phyloP scores from a whole-genome alignment of 176 grass and related monocot species.

The Poa annua region DNA sequence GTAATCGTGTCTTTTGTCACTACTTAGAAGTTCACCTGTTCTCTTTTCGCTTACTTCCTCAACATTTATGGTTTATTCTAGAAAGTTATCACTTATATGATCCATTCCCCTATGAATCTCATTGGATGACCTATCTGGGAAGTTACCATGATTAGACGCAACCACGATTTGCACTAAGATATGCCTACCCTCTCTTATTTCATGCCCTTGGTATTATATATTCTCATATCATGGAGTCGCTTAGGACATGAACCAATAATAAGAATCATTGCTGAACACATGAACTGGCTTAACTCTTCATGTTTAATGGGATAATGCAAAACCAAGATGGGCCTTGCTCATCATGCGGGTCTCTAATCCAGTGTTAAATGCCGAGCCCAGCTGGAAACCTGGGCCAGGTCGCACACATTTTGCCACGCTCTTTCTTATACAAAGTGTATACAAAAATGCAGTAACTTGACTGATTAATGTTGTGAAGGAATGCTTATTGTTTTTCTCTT shows the following conservation, averaged over 20 bases:
- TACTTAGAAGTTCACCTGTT: constrained; percentile 26
- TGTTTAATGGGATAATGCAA: constrained; percentile 3
- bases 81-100: constrained; percentile 21
- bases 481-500: constrained; percentile 4
- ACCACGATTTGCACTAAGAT: constrained; percentile 10
- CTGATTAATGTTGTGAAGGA: constrained; percentile 34
- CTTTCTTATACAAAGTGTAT: background rate
- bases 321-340: constrained; percentile 1
- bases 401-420: constrained; percentile 20
- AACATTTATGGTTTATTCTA: background rate
- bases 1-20: constrained; percentile 34
- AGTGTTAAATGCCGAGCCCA: constrained; percentile 4
- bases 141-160: constrained; percentile 15
- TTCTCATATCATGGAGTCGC: background rate
- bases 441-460: constrained; percentile 14
- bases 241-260: background rate
- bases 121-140: background rate
- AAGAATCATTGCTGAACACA: constrained; percentile 16
- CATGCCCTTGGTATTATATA: background rate
- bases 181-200: background rate
- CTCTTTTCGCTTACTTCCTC: background rate
- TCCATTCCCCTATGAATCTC: constrained; percentile 16
- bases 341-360: background rate
- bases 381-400: background rate
- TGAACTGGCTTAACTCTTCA: background rate